Percentiles rank a stretch among this genome's conserved stretches.
phyloP scores from a whole-genome alignment of 148 eudicot genomes.

The Chenopodium quinoa region DNA sequence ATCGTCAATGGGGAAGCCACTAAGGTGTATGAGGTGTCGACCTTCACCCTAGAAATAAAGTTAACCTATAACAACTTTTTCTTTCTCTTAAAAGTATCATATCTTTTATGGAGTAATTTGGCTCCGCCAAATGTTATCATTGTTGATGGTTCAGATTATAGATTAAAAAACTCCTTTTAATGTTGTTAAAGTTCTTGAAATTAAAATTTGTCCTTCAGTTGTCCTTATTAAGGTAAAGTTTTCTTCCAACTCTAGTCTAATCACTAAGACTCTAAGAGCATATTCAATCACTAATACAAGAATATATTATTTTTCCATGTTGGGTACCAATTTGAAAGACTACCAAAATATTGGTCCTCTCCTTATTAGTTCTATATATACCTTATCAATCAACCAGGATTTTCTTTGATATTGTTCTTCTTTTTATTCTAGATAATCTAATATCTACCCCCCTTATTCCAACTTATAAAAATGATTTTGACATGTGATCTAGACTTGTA shows the following conservation, averaged over 20 bases:
- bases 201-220: too few relatives aligned
- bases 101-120: too few relatives aligned
- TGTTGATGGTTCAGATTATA: too few relatives aligned
- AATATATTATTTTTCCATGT: background rate
- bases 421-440: background rate
- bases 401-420: constrained; percentile 9
- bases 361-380: background rate
- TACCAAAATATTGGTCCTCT: background rate
- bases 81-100: too few relatives aligned
- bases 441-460: background rate
- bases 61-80: too few relatives aligned
- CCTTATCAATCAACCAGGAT: constrained; percentile 1
- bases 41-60: too few relatives aligned
- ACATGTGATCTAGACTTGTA: constrained; percentile 11
- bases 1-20: too few relatives aligned
- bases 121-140: too few relatives aligned
- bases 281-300: background rate
- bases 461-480: constrained; percentile 7
- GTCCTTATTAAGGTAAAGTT: background rate
- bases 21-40: too few relatives aligned
- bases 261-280: background rate
- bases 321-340: background rate
- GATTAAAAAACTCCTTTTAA: too few relatives aligned
- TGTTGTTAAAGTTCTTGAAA: too few relatives aligned
- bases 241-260: background rate